Evolutionary conservation across 75 land plant species (phyloP).

Genomic region (Selaginella moellendorffii): DNA sequence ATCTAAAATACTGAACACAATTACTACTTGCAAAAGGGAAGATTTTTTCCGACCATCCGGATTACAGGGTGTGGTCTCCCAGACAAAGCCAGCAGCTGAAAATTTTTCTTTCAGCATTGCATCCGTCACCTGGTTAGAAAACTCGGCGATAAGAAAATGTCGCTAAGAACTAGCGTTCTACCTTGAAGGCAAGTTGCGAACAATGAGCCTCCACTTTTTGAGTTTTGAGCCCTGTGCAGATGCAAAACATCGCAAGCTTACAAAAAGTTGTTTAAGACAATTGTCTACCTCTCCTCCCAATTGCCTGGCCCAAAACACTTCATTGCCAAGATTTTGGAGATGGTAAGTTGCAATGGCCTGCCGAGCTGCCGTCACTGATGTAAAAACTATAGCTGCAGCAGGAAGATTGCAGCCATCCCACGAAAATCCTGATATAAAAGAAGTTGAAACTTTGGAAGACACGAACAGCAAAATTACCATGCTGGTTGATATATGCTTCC

Average conservation of each 20-base stretch:
- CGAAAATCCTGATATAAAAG: constrained; percentile 13
- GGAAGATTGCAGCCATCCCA: constrained; percentile 74
- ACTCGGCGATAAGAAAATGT: constrained; percentile 12
- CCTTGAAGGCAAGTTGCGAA: constrained; percentile 95
- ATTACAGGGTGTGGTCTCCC: constrained; percentile 64
- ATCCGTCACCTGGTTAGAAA: constrained; percentile 56
- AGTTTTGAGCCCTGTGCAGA: constrained; percentile 64
- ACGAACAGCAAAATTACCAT: constrained; percentile 33
- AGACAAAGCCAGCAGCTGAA: constrained; percentile 59
- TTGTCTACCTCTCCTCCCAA: constrained; percentile 99
- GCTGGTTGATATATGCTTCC: constrained; percentile 48
- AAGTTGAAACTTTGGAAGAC: too few species aligned
- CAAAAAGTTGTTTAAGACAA: too few species aligned
- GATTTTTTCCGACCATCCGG: constrained; percentile 34
- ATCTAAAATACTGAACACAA: constrained; percentile 12
- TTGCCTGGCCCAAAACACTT: constrained; percentile 81
- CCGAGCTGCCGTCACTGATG: constrained; percentile 59
- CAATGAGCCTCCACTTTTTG: constrained; percentile 82
- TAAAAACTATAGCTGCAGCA: constrained; percentile 59
- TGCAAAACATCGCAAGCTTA: constrained; percentile 52
- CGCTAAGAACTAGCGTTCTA: constrained; percentile 5
- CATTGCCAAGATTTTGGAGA: constrained; percentile 48
- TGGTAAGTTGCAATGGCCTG: constrained; percentile 58
- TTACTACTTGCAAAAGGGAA: not conserved
- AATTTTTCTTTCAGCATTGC: constrained; percentile 50